Evolutionary conservation across 306 rosid species (phyloP), one percentile per base, ranked within the genome.

Genomic region (Quercus bicolor): DNA sequence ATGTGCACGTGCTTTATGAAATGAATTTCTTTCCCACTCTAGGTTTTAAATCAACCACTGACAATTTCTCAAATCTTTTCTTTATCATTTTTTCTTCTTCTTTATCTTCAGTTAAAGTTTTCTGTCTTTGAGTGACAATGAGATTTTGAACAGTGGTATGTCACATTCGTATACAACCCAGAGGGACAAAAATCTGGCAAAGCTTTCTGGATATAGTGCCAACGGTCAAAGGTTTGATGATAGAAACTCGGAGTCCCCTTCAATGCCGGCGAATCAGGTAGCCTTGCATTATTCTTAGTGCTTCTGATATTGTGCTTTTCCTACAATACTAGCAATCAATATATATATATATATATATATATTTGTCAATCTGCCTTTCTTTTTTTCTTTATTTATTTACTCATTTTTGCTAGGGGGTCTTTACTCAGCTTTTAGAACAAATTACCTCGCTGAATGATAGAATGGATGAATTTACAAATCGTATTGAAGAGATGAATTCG

Each of bases 391-490:
- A 24, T 29, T 53, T 60, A 68, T 80, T 52, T 75, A 26, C 78
- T 84, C 66, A n/a, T 60, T 57, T 77, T 77, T 81, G 45, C 76
- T 75, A 90, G 97, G 92, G 89, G 61, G 87, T 82, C 56, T 80
- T 88, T 60, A 90, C 78, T 79, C 96, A 89, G 87, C 94, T 96
- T 68, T 93, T 91, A 16, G 98, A 96, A 53, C 98, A 93, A 87
- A 91, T 96, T 60, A 91, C 96, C 12, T 90, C 96, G 15, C 88
- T 96, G 60, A 96, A 91, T 83, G 99, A 96, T 80, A 88, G 98
- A 77, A 96, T 96, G 94, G 98, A 93, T 75, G 98, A 91, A 81
- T 96, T 93, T 73, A 93, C 98, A n/a, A 85, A 60, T 85, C 88
- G 88, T 65, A 81, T 96, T 4, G 99, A 96, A 78, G 99, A 96